Conservation (phyloP, 345 rosid species). For the Camelina hispida region DNA sequence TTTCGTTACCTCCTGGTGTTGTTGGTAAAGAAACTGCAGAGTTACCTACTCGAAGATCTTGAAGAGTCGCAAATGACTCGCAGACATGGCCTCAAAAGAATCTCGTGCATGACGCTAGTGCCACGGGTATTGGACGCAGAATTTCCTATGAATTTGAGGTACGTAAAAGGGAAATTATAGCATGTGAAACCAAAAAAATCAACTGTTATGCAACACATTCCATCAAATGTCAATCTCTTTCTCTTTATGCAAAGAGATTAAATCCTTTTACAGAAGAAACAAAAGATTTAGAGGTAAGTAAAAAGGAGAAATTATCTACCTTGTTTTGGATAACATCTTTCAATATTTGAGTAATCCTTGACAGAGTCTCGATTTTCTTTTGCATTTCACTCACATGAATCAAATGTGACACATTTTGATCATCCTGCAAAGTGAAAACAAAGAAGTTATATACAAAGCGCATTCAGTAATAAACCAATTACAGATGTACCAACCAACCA, state of each 20-base stretch:
- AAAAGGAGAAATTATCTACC: constrained; percentile 49
- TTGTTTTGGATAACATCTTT: constrained; percentile 98
- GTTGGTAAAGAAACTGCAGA: constrained; percentile 61
- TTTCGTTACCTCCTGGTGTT: constrained; percentile 61
- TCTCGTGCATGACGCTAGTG: constrained; percentile 95
- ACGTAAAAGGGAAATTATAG: not conserved
- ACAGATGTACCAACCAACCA: not conserved
- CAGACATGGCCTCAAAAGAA: constrained; percentile 99
- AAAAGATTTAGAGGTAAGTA: not conserved
- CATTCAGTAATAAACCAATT: not conserved
- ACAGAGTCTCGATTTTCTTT: constrained; percentile 84
- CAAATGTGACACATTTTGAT: constrained; percentile 93
- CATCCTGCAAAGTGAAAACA: constrained; percentile 59
- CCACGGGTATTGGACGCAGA: constrained; percentile 98
- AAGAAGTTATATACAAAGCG: constrained; percentile 16
- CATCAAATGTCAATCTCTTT: not conserved
- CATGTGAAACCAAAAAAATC: not conserved
- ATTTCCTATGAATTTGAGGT: constrained; percentile 68
- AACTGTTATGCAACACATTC: not conserved
- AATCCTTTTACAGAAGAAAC: no score
- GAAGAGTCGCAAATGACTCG: constrained; percentile 93
- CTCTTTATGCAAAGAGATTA: constrained; percentile 5
- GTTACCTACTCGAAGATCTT: constrained; percentile 78
- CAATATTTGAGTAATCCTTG: constrained; percentile 87
- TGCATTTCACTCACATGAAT: constrained; percentile 97